A percentile compares a stretch with the other conserved stretches of the same genome.
Evolutionary conservation across 2,329 filamentous ascomycete genomes (phyloP).

Genomic region (Botrytis porri): DNA sequence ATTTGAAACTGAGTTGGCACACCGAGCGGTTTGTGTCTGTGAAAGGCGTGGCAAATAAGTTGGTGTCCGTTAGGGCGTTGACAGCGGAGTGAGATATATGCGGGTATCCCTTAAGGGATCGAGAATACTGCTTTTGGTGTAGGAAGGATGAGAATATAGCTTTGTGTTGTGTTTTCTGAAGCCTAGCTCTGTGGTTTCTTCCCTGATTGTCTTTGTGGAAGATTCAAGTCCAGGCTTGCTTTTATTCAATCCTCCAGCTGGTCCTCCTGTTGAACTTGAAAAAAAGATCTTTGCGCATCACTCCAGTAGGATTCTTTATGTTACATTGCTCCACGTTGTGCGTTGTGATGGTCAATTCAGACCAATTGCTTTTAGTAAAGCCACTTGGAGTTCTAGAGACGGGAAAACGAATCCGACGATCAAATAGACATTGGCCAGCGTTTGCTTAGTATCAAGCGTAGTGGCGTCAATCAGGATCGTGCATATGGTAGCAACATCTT

Average conservation of each 20-base stretch:
- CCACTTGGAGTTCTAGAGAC: background rate
- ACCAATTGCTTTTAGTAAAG: background rate
- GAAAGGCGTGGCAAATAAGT: conserved; percentile 10
- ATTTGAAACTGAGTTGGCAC: conserved; percentile 8
- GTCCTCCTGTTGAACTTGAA: background rate
- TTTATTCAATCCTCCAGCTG: background rate
- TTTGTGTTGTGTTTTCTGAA: background rate
- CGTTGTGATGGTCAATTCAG: background rate
- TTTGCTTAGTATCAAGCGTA: background rate
- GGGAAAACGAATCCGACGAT: background rate
- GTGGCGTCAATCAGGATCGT: background rate
- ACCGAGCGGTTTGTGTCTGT: background rate
- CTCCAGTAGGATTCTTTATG: background rate
- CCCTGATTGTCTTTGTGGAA: background rate
- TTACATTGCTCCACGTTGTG: background rate
- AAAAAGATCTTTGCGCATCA: background rate
- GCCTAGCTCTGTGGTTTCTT: background rate
- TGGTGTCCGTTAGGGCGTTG: conserved; percentile 3
- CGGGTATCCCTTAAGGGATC: background rate
- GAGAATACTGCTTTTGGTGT: background rate
- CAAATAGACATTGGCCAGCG: background rate
- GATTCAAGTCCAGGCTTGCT: background rate
- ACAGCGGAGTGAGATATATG: conserved; percentile 3
- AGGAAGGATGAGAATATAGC: background rate
- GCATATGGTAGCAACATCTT: background rate